A percentile compares a stretch with the other conserved stretches of the same genome.
phyloP scores from a whole-genome alignment of 78 protist genomes.

The slime mould (Dictyostelium discoideum) region DNA sequence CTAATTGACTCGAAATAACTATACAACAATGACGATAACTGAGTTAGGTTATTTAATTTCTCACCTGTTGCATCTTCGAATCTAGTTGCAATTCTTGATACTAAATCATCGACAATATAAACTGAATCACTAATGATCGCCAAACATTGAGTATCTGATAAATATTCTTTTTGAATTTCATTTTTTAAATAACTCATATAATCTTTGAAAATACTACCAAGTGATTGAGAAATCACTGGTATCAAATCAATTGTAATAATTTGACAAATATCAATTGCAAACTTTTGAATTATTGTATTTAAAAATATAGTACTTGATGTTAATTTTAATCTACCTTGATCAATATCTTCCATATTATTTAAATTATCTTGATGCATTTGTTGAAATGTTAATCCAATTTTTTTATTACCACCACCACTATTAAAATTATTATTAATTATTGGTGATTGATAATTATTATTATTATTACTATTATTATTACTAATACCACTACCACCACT shows the following conservation, averaged over 20 bases:
- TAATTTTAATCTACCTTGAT: constrained; percentile 40
- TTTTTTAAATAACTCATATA: constrained; percentile 7
- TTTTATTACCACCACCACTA: neutral
- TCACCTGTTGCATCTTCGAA: constrained; percentile 53
- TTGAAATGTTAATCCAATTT: neutral
- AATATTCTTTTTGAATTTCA: constrained; percentile 34
- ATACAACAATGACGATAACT: neutral
- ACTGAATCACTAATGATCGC: constrained; percentile 45
- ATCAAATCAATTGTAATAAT: constrained; percentile 30
- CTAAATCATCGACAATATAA: constrained; percentile 41
- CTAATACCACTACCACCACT: neutral
- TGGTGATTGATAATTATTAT: constrained; percentile 27
- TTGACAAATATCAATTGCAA: constrained; percentile 62
- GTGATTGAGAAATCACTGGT: constrained; percentile 40
- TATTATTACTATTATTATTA: neutral
- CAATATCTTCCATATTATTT: neutral
- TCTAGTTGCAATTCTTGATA: constrained; percentile 38
- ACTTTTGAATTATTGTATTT: constrained; percentile 56
- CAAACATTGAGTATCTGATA: constrained; percentile 36
- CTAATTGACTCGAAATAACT: constrained; percentile 3
- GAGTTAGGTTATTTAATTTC: constrained; percentile 21
- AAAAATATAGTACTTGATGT: constrained; percentile 65
- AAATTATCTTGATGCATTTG: neutral
- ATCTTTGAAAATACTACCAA: constrained; percentile 30
- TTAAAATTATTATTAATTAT: neutral